Evolutionary conservation across 805 yeast genomes (phyloP), one percentile per base, ranked within the genome.

Genomic region (Yamadazyma phyllophila): DNA sequence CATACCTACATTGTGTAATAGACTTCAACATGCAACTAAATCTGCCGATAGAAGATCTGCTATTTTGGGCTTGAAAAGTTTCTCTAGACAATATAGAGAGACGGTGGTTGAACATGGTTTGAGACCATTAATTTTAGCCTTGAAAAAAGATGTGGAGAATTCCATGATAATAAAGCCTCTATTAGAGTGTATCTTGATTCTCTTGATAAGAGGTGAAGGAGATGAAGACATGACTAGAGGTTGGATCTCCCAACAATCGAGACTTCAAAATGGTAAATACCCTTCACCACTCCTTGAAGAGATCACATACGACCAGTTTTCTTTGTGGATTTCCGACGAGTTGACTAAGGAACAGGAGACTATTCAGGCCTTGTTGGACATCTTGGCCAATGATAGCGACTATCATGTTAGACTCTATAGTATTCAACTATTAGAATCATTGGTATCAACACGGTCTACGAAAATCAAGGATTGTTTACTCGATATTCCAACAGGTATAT

Each of bases 241-340:
- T 26, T 81, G 88, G 87, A 80, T 86, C 49, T 81, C 88, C 17
- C 83, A 82, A 61, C 87, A 84, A 65, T 80, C 91, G 15, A 73
- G 95, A 51, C 55, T 78, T 16, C 85, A 82, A 57, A 83, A 84
- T 65, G 92, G 92, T 10, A 84, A 84, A 57, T 86, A 85, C 53
- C 88, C 91, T 0, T 82, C 90, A 2, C 94, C 94, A 2, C 66
- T 82, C 14, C 67, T 81, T 24, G 81, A 76, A 41, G 77, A 78
- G 36, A 76, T 74, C 2, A 65, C 71, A 4, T 78, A 81, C 10
- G 98, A 91, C 60, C 96, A 89, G 57, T 87, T 94, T 53, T 87
- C 97, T 0, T 67, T 91, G 45, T 91, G 97, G 96, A 87, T 94
- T 27, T 89, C 98, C 0, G 99, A 94, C 65, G 97, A 89, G 57